phyloP scores from a whole-genome alignment of 345 rosid species.

The Corymbia maculata region DNA sequence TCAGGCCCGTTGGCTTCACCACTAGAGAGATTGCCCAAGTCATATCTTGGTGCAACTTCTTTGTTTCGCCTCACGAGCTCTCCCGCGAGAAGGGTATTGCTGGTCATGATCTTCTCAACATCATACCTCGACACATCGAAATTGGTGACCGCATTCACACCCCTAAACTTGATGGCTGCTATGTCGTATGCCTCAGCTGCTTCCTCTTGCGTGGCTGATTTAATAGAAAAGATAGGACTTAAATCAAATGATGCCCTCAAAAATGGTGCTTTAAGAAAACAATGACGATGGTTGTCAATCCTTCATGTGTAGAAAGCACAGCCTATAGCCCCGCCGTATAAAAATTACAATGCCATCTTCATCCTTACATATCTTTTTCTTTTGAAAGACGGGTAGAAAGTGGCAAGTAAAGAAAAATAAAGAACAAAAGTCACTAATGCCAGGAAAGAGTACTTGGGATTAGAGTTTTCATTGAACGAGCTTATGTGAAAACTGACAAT shows the following conservation, averaged over 20 bases:
- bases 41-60: neutral
- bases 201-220: conserved; percentile 69
- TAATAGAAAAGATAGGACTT: neutral
- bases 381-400: neutral
- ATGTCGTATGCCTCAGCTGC: conserved; percentile 79
- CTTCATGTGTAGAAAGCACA: neutral
- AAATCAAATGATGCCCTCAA: neutral
- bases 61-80: conserved; percentile 51
- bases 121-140: conserved; percentile 58
- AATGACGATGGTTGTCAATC: neutral
- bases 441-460: neutral
- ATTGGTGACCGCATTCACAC: conserved; percentile 68
- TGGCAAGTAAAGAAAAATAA: neutral
- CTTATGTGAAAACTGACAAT: too few species aligned
- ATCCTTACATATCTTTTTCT: neutral
- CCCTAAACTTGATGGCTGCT: conserved; percentile 73
- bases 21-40: neutral
- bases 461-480: neutral
- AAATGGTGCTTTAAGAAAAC: neutral
- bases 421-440: neutral
- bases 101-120: conserved; percentile 56
- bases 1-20: neutral
- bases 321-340: neutral
- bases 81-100: conserved; percentile 50
- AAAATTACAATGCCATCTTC: neutral